These are phyloP conservation scores for Trichaptum fuscoviolaceum DNA, from an alignment of 768 basidiomycete species.

Conservation along the genomic window DNA sequence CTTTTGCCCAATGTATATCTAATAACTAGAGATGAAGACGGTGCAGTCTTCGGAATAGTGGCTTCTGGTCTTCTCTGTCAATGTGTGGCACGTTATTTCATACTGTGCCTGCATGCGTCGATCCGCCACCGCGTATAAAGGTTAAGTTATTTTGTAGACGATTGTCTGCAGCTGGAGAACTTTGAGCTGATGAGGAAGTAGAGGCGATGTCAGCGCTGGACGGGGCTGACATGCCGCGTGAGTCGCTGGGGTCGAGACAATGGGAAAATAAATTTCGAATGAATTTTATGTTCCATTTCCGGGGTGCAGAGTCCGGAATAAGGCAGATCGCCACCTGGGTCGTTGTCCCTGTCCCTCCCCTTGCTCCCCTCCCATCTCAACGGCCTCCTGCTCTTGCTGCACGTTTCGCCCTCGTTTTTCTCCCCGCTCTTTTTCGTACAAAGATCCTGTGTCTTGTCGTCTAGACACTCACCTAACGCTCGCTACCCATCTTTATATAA, in stretches of 20 bases:
- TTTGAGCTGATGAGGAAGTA: not conserved
- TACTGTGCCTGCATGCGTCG: not conserved
- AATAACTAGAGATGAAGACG: not conserved
- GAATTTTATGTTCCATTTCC: not conserved
- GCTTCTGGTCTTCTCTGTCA: not conserved
- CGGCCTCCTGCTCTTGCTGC: not conserved
- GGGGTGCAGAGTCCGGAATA: not conserved
- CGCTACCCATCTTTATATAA: not conserved
- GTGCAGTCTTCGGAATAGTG: not conserved
- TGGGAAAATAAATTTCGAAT: not conserved
- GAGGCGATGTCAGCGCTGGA: not conserved
- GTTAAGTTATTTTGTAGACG: not conserved
- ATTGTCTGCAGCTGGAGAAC: not conserved
- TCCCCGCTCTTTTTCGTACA: not conserved
- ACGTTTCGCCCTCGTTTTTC: not conserved
- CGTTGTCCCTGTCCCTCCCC: no score
- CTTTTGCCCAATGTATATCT: conserved; percentile 1
- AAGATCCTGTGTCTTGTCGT: not conserved
- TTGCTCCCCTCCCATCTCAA: not conserved
- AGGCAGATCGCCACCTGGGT: not conserved
- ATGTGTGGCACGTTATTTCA: not conserved
- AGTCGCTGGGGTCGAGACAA: not conserved
- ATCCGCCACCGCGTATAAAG: not conserved
- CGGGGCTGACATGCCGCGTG: not conserved
- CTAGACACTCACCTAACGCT: not conserved